Percentiles rank a stretch among this genome's conserved stretches.
Evolutionary conservation across 2,329 filamentous ascomycete genomes (phyloP).

Genomic region (Scedosporium boydii): DNA sequence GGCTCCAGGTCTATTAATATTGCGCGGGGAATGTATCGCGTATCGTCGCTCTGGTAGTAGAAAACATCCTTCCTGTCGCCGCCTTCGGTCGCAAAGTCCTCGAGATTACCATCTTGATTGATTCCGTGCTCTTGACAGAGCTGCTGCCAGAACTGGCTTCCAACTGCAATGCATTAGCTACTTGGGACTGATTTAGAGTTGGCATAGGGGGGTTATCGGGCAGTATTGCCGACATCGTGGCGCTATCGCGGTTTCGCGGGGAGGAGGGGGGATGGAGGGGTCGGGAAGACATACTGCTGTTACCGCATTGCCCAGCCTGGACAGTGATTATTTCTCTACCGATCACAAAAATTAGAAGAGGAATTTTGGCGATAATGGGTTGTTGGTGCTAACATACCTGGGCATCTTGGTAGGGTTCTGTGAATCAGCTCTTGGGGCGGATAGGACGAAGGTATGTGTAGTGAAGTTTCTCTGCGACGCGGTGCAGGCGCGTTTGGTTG

Average conservation of each 20-base stretch:
- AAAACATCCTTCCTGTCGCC: conserved; percentile 98
- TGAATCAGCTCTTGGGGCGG: background rate
- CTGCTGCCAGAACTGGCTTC: conserved; percentile 98
- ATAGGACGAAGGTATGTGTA: background rate
- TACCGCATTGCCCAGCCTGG: conserved; percentile 98
- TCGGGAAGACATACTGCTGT: conserved; percentile 69
- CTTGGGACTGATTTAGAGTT: background rate
- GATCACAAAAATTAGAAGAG: conserved; percentile 2
- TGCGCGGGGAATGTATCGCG: conserved; percentile 91
- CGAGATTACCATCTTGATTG: conserved; percentile 91
- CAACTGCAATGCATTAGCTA: conserved; percentile 57
- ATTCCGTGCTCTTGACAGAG: conserved; percentile 97
- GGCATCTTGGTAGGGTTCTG: conserved; percentile 8
- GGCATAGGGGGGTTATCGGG: background rate
- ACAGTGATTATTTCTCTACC: conserved; percentile 96
- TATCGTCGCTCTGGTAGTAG: conserved; percentile 99
- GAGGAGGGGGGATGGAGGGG: conserved; percentile 8
- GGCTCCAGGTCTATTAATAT: conserved; percentile 95
- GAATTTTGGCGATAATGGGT: background rate
- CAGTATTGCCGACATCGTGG: background rate
- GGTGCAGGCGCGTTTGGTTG: no score
- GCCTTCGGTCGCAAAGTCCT: conserved; percentile 95
- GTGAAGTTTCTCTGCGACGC: background rate
- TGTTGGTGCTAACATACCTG: conserved; percentile 1
- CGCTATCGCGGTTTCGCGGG: background rate